Evolutionary conservation across 208 protist species (phyloP).

Genomic region (Herpetomonas samuelpessoai): DNA sequence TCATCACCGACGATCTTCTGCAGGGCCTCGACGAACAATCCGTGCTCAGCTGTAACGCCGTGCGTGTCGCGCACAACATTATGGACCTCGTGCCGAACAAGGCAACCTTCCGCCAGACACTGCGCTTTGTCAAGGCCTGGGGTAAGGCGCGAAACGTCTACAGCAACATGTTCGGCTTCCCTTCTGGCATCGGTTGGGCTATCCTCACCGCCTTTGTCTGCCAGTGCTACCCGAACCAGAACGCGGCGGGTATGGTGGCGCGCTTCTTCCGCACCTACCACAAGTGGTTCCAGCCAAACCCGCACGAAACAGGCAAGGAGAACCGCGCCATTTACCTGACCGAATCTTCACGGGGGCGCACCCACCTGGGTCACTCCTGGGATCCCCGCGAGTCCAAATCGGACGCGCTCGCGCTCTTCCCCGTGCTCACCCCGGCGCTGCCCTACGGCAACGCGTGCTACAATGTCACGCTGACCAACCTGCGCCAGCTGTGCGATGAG

Average conservation of each 20-base stretch:
- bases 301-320: conserved; percentile 67
- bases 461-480: conserved; percentile 95
- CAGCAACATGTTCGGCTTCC: conserved; percentile 96
- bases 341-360: conserved; percentile 68
- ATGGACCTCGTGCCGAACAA: conserved; percentile 96
- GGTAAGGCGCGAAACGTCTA: conserved; percentile 95
- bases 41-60: conserved; percentile 94
- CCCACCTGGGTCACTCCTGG: conserved; percentile 72
- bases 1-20: conserved; percentile 92
- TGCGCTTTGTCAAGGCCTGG: conserved; percentile 98
- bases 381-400: conserved; percentile 81
- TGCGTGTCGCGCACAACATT: conserved; percentile 96
- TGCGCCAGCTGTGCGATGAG: conserved; percentile 93
- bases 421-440: conserved; percentile 97
- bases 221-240: conserved; percentile 97
- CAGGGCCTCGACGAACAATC: conserved; percentile 94
- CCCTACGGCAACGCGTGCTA: conserved; percentile 98
- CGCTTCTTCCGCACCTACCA: conserved; percentile 94
- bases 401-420: conserved; percentile 94
- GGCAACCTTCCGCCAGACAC: conserved; percentile 91
- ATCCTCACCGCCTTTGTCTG: conserved; percentile 96
- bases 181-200: conserved; percentile 97
- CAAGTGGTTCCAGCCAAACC: conserved; percentile 91
- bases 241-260: conserved; percentile 87
- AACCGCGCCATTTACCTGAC: conserved; percentile 92